Conservation (phyloP, 2,329 filamentous ascomycete species). For the Colletotrichum sp. region DNA sequence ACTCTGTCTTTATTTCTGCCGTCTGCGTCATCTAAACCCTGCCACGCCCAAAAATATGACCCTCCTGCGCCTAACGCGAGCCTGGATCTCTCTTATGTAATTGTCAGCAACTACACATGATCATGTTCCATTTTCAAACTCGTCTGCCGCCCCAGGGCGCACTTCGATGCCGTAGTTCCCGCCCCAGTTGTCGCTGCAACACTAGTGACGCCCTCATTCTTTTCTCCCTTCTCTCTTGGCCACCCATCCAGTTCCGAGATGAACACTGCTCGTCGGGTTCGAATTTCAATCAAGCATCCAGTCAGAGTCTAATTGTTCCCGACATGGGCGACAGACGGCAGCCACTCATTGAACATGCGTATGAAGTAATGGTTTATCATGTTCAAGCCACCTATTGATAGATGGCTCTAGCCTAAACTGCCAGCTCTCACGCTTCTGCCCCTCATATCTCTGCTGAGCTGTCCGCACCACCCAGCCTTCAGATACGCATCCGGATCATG, state of each 20-base stretch:
- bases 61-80: neutral
- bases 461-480: neutral
- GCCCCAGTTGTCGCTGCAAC: neutral
- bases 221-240: constrained; percentile 6
- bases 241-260: neutral
- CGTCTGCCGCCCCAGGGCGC: neutral
- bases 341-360: neutral
- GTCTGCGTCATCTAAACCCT: neutral
- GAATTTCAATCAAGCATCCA: neutral
- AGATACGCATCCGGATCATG: constrained; percentile 10
- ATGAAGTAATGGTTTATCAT: constrained; percentile 16
- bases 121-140: neutral
- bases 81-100: neutral
- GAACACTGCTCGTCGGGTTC: neutral
- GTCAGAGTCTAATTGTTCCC: neutral
- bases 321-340: neutral
- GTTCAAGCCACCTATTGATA: constrained; percentile 16
- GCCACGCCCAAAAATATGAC: neutral
- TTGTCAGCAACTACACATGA: neutral
- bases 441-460: constrained; percentile 1
- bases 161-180: neutral
- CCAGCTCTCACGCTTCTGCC: neutral
- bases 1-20: neutral
- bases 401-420: constrained; percentile 15
- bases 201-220: constrained; percentile 3